A percentile compares a stretch with the other conserved stretches of the same genome.
Conservation (phyloP, 345 rosid genomes). For the Lepidium africanum region DNA sequence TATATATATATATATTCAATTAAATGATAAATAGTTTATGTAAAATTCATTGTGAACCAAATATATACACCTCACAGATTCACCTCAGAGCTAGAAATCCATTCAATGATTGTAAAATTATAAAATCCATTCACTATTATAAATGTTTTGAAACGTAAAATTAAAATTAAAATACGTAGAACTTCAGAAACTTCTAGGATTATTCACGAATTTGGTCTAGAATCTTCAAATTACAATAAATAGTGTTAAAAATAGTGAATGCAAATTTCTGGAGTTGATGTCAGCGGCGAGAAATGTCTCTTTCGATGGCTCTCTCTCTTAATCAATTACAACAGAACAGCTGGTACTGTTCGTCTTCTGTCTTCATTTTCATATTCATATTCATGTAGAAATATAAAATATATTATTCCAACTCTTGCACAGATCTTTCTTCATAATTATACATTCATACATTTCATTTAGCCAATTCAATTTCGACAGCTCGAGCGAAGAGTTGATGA, state of each 20-base stretch:
- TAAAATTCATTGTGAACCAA: not conserved
- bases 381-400: not conserved
- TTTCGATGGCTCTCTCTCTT: not conserved
- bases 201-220: not conserved
- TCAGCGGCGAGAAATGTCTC: slow-evolving; percentile 12
- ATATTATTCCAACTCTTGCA: not conserved
- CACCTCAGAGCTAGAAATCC: no score
- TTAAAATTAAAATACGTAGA: no score
- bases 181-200: not conserved
- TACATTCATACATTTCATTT: not conserved
- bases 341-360: slow-evolving; percentile 10
- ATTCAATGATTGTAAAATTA: no score
- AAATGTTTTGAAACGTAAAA: no score
- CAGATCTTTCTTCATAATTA: not conserved
- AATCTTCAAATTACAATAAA: not conserved
- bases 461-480: not conserved
- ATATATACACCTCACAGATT: no score
- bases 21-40: no score
- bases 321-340: slow-evolving; percentile 24
- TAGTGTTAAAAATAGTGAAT: not conserved
- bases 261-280: not conserved
- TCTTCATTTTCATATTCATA: slow-evolving; percentile 7
- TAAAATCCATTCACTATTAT: no score
- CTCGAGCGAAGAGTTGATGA: not conserved
- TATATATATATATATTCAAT: no score